These are phyloP conservation scores for Staphylotrichum tortipilum DNA, from an alignment of 495 filamentous ascomycete species.

Conservation along the genomic window DNA sequence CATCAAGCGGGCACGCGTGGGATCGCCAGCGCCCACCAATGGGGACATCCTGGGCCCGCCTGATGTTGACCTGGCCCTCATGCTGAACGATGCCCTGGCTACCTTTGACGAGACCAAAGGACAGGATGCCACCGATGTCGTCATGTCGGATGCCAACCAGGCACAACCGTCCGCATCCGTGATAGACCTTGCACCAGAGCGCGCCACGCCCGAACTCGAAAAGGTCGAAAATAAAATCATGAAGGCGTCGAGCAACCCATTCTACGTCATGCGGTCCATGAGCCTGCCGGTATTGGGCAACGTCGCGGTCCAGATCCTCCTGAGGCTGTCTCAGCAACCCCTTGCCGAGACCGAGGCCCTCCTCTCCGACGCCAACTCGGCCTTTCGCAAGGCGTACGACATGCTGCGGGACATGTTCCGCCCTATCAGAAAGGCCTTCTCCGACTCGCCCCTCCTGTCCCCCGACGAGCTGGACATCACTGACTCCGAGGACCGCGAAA, in stretches of 20 bases:
- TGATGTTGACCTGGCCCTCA: constrained; percentile 16
- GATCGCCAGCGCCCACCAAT: constrained; percentile 7
- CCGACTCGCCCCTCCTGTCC: constrained; percentile 59
- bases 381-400: constrained; percentile 71
- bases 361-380: constrained; percentile 62
- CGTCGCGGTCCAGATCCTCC: constrained; percentile 37
- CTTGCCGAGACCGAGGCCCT: constrained; percentile 60
- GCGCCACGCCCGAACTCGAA: constrained; percentile 11
- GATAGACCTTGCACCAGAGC: no score
- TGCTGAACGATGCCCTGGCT: constrained; percentile 22
- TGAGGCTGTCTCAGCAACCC: constrained; percentile 36
- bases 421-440: constrained; percentile 72
- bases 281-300: constrained; percentile 36
- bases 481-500: constrained; percentile 58
- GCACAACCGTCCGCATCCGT: background rate
- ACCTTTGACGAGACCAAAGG: constrained; percentile 13
- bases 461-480: constrained; percentile 63
- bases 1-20: constrained; percentile 31
- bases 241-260: constrained; percentile 23
- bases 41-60: constrained; percentile 3
- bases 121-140: background rate
- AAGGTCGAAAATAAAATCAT: constrained; percentile 21
- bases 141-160: constrained; percentile 19
- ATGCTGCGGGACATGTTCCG: constrained; percentile 74
- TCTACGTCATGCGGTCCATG: constrained; percentile 28